Evolutionary conservation across 1,139 yeast species (phyloP), one percentile per base, ranked within the genome.

Genomic region (Tardiomyces digboiensis): DNA sequence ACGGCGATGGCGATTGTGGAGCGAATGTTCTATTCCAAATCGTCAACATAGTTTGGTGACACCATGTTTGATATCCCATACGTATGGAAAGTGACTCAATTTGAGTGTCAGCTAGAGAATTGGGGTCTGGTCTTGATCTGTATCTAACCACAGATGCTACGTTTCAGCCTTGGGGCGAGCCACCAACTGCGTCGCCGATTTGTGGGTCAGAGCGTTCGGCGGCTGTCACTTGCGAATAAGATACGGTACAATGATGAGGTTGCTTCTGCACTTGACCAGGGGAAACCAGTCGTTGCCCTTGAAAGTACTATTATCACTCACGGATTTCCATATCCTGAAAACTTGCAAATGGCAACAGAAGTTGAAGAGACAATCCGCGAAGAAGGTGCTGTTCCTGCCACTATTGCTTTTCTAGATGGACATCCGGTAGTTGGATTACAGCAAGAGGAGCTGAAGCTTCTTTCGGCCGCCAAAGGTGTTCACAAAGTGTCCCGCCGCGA

Each of bases 271-370:
- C 54, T 84, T 29, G 56, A 56, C 14, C 72, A 72, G 6, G 70
- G 71, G 21, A 62, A 52, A 37, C 95, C 95, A 0, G 74, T 86
- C 7, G 91, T 86, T 0, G 81, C 95, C 0, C 64, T 86, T 6
- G 97, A 88, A 58, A 80, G 88, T 18, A 87, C 97, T 8, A 88
- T 87, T 55, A 79, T 88, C 51, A 82, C 95, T 7, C 97, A 88
- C 66, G 96, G 97, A 0, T 71, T 87, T 42, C 95, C 95, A 7
- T 84, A 66, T 57, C 96, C 96, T 0, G 74, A 74, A 39, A 87
- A 88, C 56, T 57, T 84, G 12, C 69, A 71, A 20, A 81, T 87
- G 87, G 95, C 95, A 0, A 57, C 58, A 29, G 63, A 68, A 1
- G 94, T 85, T 1, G 95, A 87, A 60, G 50, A 62, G 13, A 68